These are phyloP conservation scores for Lanmaoa pseudosensibilis DNA, from an alignment of 768 basidiomycete genomes.

Conservation along the genomic window DNA sequence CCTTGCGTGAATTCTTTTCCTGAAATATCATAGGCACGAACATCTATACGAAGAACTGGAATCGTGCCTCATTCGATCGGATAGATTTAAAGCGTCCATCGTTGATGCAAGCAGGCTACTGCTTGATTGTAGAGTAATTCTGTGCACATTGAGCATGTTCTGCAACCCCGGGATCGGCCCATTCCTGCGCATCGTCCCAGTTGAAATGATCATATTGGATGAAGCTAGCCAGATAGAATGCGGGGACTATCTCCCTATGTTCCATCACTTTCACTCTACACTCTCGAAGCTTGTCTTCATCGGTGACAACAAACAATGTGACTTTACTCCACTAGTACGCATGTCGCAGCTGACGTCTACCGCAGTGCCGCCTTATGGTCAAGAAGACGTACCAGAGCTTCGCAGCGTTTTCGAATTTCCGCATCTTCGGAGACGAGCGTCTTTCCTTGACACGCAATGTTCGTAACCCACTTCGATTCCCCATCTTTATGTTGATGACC, in stretches of 20 bases:
- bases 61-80: slow-evolving; percentile 38
- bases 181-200: slow-evolving; percentile 32
- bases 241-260: slow-evolving; percentile 40
- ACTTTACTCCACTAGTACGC: not conserved
- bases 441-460: slow-evolving; percentile 77
- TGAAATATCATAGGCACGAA: slow-evolving; percentile 43
- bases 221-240: slow-evolving; percentile 50
- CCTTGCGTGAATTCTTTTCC: not conserved
- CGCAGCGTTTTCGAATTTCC: slow-evolving; percentile 73
- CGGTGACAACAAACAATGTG: slow-evolving; percentile 42
- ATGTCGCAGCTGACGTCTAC: not conserved
- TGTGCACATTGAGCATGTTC: slow-evolving; percentile 52
- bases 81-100: slow-evolving; percentile 22
- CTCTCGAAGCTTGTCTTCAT: slow-evolving; percentile 40
- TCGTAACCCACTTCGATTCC: slow-evolving; percentile 20
- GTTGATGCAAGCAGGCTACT: slow-evolving; percentile 27
- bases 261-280: slow-evolving; percentile 26
- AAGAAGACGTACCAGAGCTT: slow-evolving; percentile 63
- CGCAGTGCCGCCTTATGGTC: slow-evolving; percentile 75
- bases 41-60: slow-evolving; percentile 43
- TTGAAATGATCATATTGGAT: slow-evolving; percentile 43
- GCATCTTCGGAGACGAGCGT: slow-evolving; percentile 49
- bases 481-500: not conserved
- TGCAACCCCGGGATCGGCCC: slow-evolving; percentile 25
- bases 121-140: slow-evolving; percentile 35